Conservation (phyloP, 2,329 filamentous ascomycete genomes). For the Botrytis deweyae region DNA sequence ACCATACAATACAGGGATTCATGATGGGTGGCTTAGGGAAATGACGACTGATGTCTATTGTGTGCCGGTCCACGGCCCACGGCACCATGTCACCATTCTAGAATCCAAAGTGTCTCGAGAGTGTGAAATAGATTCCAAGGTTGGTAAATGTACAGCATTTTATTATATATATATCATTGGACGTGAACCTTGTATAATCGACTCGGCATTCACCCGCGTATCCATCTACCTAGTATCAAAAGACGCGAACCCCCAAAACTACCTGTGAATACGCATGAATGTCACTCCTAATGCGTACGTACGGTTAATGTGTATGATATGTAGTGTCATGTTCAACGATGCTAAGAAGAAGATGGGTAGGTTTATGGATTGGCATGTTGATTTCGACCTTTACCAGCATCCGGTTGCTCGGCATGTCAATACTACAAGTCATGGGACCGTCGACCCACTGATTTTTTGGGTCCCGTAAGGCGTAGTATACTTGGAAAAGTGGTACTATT, state of each 20-base stretch:
- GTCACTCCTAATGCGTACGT: background rate
- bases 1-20: background rate
- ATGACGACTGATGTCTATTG: background rate
- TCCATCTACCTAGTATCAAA: background rate
- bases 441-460: constrained; percentile 5
- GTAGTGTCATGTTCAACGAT: background rate
- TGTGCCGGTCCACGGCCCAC: background rate
- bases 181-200: background rate
- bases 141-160: background rate
- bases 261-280: background rate
- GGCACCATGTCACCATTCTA: background rate
- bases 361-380: background rate
- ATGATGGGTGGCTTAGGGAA: background rate
- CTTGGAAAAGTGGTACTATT: constrained; percentile 8
- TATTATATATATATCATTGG: background rate
- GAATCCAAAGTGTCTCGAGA: background rate
- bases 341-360: background rate
- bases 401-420: constrained; percentile 6
- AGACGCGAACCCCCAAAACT: background rate
- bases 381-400: background rate
- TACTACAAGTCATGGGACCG: background rate
- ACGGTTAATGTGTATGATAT: background rate
- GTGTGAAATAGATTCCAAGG: background rate
- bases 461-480: constrained; percentile 1
- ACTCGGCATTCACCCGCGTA: background rate